Evolutionary conservation across 768 basidiomycete genomes (phyloP), one percentile per base, ranked within the genome.

Genomic region (Heimioporus sp.): DNA sequence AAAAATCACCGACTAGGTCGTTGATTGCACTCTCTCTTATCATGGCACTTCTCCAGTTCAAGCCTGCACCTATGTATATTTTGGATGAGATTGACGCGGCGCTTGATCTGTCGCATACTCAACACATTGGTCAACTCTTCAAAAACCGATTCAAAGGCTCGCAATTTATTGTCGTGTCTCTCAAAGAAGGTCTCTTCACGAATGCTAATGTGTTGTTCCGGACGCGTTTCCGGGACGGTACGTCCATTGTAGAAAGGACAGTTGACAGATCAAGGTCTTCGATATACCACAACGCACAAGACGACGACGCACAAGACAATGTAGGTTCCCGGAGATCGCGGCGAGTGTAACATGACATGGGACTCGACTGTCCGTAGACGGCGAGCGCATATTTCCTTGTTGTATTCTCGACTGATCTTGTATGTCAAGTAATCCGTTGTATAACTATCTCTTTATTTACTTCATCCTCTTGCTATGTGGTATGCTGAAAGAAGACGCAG

Each of bases 1-100:
- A 10, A 16, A 42, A 43, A 28, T n/a, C 39, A 30, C 36, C 1
- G 44, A 38, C 20, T 60, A 98, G 95, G 58, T 99, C 97, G 0
- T 80, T 99, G 57, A 98, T 99, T 64, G 97, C 97, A 1, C 81
- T 99, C 1, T 98, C 96, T 12, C 79, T 99, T 36, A 98, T 98
- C 75, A 96, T 99, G 94, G 90, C 97, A 0, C 82, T 99, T 16
- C 83, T 98, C n/a, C 94, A 98, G 67, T 98, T 98, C 80, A 98
- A 98, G 65, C 95, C 96, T 9, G 95, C 96, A 15, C 96, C 94
- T 3, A 94, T 98, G 92, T 98, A 98, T 70, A 99, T 99, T 65
- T 81, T 99, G 10, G 97, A 99, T 72, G 97, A 99, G 72, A 96
- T 99, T 56, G 97, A 98, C 69, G 95, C 97, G 0, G 96, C 96